Evolutionary conservation across 306 rosid species (phyloP), one percentile per base, ranked within the genome.

Genomic region (Argentina anserina): DNA sequence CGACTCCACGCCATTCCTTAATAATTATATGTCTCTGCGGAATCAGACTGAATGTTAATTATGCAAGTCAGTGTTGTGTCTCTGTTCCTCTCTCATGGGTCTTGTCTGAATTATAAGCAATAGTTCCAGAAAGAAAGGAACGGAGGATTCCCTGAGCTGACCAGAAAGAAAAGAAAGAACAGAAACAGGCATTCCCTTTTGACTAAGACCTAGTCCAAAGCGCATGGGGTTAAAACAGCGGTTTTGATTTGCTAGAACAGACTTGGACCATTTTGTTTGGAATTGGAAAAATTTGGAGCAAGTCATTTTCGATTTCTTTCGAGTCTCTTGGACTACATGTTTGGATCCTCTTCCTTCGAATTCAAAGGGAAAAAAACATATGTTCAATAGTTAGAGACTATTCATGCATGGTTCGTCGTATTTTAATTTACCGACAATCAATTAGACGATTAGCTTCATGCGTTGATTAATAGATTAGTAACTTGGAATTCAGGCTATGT

Each of bases 31-130:
- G 36, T 26, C 64, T 28, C 59, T 13, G 40, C 6, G 40, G 65
- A 60, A 60, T 31, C 25, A 12, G 40, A 59, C 29, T 7, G 39
- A 28, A 29, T 2, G 21, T 31, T 17, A 60, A 15, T 60, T 33
- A 60, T 60, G 66, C 42, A 23, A 60, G 25, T 33, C 13, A 17
- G 6, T 60, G 66, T 56, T 33, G 14, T 15, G 41, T 60, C 66
- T 60, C 9, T 29, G 39, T 60, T 58, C 65, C 40, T 60, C 40
- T 60, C 65, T 31, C 65, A 60, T 31, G 65, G 65, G 65, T 60
- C 40, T 60, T 29, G 65, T 60, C 65, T 60, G 65, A 60, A 0
- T 29, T 26, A 15, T 15, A 60, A 31, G 41, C 21, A 31, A 14
- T 41, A 33, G 66, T 60, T 60, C 66, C 65, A 60, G 65, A 60